These are phyloP conservation scores for Mucor plumbeus DNA, from an alignment of 371 early-diverging fungal genomes.

Conservation along the genomic window DNA sequence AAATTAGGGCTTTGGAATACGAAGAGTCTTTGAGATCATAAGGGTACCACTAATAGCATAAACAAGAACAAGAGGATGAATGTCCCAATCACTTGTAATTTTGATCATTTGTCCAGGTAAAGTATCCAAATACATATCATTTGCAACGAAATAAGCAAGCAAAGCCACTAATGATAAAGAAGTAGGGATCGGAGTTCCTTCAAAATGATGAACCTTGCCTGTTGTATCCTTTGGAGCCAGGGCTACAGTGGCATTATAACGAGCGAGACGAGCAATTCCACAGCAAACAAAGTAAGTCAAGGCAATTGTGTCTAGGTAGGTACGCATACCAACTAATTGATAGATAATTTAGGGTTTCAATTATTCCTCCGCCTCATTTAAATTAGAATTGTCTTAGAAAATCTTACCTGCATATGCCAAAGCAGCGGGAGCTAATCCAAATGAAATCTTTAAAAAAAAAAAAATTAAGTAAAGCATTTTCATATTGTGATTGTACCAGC, in stretches of 20 bases:
- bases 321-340: slow-evolving; percentile 76
- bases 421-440: slow-evolving; percentile 88
- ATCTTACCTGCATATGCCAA: slow-evolving; percentile 74
- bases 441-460: slow-evolving; percentile 60
- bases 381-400: no score
- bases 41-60: slow-evolving; percentile 80
- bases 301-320: slow-evolving; percentile 75
- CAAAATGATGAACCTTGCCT: slow-evolving; percentile 85
- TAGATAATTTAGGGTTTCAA: not conserved
- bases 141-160: slow-evolving; percentile 69
- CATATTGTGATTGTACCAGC: not conserved
- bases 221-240: slow-evolving; percentile 73
- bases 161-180: slow-evolving; percentile 71
- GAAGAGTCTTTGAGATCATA: slow-evolving; percentile 79
- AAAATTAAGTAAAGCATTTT: no score
- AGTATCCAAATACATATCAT: slow-evolving; percentile 57
- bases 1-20: slow-evolving; percentile 66
- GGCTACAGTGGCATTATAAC: slow-evolving; percentile 90
- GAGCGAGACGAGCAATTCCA: slow-evolving; percentile 87
- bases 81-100: slow-evolving; percentile 52
- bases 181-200: slow-evolving; percentile 93
- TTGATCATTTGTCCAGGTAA: slow-evolving; percentile 52
- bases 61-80: slow-evolving; percentile 80
- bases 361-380: no score
- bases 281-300: slow-evolving; percentile 88